A percentile compares a stretch with the other conserved stretches of the same genome.
phyloP scores from a whole-genome alignment of 805 yeast species.

The Saccharomycopsis oosterbeekiorum region DNA sequence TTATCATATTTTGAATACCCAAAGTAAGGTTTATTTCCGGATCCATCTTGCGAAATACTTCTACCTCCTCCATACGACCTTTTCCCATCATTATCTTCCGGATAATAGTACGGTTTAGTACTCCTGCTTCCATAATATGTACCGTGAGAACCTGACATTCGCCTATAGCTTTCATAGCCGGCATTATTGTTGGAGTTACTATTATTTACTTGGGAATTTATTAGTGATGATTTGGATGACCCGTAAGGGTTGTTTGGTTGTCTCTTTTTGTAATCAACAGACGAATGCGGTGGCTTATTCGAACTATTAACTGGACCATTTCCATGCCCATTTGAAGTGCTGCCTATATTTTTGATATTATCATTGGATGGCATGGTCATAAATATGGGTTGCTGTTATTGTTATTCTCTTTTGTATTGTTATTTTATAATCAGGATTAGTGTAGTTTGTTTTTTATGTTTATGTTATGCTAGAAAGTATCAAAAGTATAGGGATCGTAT shows the following conservation, averaged over 20 bases:
- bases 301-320: background rate
- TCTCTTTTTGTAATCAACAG: background rate
- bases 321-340: background rate
- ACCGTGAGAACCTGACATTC: constrained; percentile 3
- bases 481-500: too few species aligned
- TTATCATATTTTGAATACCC: background rate
- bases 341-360: background rate
- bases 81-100: background rate
- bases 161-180: background rate
- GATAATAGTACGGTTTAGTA: background rate
- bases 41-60: background rate
- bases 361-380: background rate
- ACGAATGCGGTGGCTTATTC: background rate
- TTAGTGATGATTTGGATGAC: background rate
- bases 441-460: too few species aligned
- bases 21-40: background rate
- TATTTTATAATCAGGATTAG: too few species aligned
- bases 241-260: constrained; percentile 6
- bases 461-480: too few species aligned
- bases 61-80: constrained; percentile 1
- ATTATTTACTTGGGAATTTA: background rate
- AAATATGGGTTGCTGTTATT: background rate
- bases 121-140: background rate
- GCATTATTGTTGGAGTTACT: background rate
- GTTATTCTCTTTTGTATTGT: background rate